Percentiles rank a stretch among this genome's conserved stretches.
Evolutionary conservation across 2,329 filamentous ascomycete genomes (phyloP).

Genomic region (Stachybotrys chlorohalonatus): DNA sequence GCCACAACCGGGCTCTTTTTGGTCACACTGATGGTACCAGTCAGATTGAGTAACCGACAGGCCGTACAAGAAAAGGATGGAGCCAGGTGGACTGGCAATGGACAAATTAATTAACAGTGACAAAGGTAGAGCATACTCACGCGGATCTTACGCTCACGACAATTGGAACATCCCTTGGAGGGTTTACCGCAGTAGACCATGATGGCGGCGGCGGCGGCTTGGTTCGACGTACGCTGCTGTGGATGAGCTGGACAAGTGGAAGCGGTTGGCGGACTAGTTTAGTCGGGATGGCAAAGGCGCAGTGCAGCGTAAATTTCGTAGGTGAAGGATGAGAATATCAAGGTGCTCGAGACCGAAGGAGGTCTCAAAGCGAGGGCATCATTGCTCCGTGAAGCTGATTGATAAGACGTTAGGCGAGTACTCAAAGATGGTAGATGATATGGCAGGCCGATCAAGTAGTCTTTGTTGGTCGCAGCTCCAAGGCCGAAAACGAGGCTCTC

Average conservation of each 20-base stretch:
- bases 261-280: not conserved
- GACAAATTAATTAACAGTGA: not conserved
- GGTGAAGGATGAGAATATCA: not conserved
- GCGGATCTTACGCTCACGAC: conserved; percentile 46
- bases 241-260: not conserved
- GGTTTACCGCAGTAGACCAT: conserved; percentile 51
- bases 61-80: conserved; percentile 2
- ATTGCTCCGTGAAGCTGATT: not conserved
- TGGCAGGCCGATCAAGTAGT: too few species aligned
- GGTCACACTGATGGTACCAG: conserved; percentile 36
- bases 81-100: not conserved
- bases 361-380: not conserved
- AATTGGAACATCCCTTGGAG: conserved; percentile 46
- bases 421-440: too few species aligned
- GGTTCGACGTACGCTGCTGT: not conserved
- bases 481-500: too few species aligned
- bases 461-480: not conserved
- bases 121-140: conserved; percentile 25
- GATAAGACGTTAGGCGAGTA: too few species aligned
- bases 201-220: not conserved
- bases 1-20: conserved; percentile 39
- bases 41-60: not conserved
- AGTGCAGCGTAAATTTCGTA: not conserved
- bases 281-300: not conserved
- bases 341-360: not conserved